Evolutionary conservation across 2,329 filamentous ascomycete species (phyloP), one percentile per base, ranked within the genome.

Genomic region (Byssoonygena ceratinophila): DNA sequence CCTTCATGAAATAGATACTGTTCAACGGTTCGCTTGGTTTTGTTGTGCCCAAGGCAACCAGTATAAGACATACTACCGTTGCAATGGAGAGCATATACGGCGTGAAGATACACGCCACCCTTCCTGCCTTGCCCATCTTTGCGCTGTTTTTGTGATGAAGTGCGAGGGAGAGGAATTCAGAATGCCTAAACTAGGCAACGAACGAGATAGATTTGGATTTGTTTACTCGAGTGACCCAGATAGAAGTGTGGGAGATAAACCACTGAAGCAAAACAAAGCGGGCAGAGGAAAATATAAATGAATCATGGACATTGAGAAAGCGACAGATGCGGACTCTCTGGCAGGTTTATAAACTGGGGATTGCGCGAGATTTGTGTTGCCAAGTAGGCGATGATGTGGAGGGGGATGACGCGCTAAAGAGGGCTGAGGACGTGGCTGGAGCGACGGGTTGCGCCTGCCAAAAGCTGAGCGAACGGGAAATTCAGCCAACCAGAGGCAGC

Each of bases 81-180:
- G 78, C 85, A 61, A 92, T 72, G 18, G 87, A 91, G 64, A 95
- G 78, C 58, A 80, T 75, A 71, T 95, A 89, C 55, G 91, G 91
- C 74, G 89, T 75, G 71, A 86, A 80, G 71, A 97, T 92, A 72
- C 89, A 96, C 68, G 86, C 74, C 63, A 91, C 81, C 65, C 91
- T 81, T 60, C 87, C 90, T 64, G 79, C 76, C 72, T 84, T 82
- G 57, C 81, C 82, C 83, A 85, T 86, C 31, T 57, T 74, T 36
- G 22, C 25, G 22, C 22, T 31, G 27, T 32, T 31, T 20, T 45
- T 11, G 23, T 16, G 18, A 32, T 14, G n/a, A 23, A 22, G 16
- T 14, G 36, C n/a, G 44, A 22, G n/a, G 9, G 31, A 46, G 5
- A 23, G 16, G 8, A 23, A 9, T 22, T 34, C n/a, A 34, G 23